Evolutionary conservation across 352 stramenopile species (phyloP), one percentile per base, ranked within the genome.

Genomic region (Ophiocytium majus): DNA sequence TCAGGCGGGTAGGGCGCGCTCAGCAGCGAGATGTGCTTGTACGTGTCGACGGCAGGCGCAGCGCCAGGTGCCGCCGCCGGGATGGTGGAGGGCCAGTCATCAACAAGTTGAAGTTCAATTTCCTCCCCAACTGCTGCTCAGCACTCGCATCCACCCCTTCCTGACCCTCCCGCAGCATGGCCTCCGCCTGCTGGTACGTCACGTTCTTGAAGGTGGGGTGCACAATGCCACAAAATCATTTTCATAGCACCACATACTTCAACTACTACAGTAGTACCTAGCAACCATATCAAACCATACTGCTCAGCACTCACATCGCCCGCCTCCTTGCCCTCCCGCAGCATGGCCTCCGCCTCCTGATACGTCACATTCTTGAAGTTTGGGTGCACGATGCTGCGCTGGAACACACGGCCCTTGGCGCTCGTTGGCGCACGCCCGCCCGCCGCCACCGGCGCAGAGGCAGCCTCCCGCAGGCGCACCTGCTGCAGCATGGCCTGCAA

Each of bases 131-230:
- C n/a, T n/a, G n/a, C n/a, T n/a, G n/a, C n/a, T n/a, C n/a, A n/a
- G n/a, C n/a, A 35, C 31, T 81, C 49, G 74, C 31, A 66, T 81
- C 76, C 5, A 17, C 32, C 17, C 0, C 81, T 50, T 83, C 63
- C 28, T 10, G 0, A 0, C 9, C 84, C 75, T 86, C 79, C 78
- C 82, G 57, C 0, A 91, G 57, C 32, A 81, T 76, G n/a, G 88
- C 74, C 83, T 91, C 89, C 1, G 87, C 89, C 81, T 88, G 75
- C 14, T 82, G 49, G 81, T 83, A 80, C 32, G 85, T 91, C 9
- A 90, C 35, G 83, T 91, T 91, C 37, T 86, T 76, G 84, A 91
- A 91, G 37, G 81, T 57, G 0, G 82, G 82, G 75, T 91, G 88
- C 81, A 87, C 85, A 63, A 91, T 91, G 79, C 81, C n/a, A n/a